These are phyloP conservation scores for Globisporangium canariense DNA, from an alignment of 352 stramenopile genomes.

Conservation along the genomic window DNA sequence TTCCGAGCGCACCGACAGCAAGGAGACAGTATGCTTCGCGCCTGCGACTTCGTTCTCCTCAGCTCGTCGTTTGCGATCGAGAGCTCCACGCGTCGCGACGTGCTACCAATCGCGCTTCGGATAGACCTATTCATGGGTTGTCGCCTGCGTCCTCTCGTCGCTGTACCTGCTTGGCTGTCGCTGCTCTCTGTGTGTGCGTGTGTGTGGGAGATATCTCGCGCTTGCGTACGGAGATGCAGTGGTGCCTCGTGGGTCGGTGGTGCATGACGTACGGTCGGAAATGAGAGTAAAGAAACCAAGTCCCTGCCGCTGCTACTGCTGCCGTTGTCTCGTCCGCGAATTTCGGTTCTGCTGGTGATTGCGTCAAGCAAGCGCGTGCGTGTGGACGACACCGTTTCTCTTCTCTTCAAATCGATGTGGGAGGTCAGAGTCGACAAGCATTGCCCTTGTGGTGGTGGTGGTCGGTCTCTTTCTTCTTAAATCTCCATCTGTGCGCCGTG, in stretches of 20 bases:
- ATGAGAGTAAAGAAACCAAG: conserved; percentile 76
- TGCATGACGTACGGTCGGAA: conserved; percentile 66
- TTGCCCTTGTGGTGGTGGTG: neutral
- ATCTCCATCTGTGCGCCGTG: conserved; percentile 71
- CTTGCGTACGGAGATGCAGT: neutral
- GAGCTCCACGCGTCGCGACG: conserved; percentile 8
- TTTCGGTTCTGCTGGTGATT: conserved; percentile 4
- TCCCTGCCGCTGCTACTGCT: neutral
- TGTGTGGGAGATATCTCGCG: neutral
- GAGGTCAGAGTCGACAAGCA: conserved; percentile 7
- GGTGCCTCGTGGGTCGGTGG: neutral
- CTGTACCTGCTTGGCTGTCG: neutral
- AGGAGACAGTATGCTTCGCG: neutral
- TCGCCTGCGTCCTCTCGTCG: conserved; percentile 34
- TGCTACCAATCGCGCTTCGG: conserved; percentile 13
- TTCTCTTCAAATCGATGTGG: conserved; percentile 88
- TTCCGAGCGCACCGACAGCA: neutral
- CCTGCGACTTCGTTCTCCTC: neutral
- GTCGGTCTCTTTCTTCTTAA: conserved; percentile 24
- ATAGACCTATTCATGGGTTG: conserved; percentile 35
- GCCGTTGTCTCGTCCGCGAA: neutral
- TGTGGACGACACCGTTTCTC: conserved; percentile 24
- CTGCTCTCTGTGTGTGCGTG: neutral
- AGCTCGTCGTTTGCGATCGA: neutral
- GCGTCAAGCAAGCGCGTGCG: neutral